A percentile compares a stretch with the other conserved stretches of the same genome.
Evolutionary conservation across 768 basidiomycete genomes (phyloP).

Genomic region (Omphalotus guepiniiformis): DNA sequence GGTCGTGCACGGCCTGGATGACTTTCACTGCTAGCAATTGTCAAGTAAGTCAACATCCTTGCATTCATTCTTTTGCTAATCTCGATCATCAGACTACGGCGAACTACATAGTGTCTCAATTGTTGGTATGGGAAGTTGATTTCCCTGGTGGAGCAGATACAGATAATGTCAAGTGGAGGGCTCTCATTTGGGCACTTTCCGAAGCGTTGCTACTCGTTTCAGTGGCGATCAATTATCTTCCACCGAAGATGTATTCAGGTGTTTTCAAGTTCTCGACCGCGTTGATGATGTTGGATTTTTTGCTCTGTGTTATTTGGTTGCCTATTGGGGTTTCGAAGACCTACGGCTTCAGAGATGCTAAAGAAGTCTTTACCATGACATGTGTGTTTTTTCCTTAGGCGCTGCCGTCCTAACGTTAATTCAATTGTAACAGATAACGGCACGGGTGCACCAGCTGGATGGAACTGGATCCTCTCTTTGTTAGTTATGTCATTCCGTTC

Average conservation of each 20-base stretch:
- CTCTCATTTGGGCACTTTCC: conserved; percentile 79
- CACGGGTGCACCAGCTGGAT: conserved; percentile 78
- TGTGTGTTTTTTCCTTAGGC: conserved; percentile 42
- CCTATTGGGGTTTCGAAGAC: conserved; percentile 87
- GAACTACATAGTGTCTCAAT: conserved; percentile 84
- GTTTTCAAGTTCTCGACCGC: conserved; percentile 75
- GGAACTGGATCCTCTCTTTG: conserved; percentile 94
- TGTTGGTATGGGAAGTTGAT: conserved; percentile 73
- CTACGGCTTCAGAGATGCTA: conserved; percentile 82
- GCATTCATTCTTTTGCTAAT: conserved; percentile 1
- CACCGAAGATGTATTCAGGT: conserved; percentile 66
- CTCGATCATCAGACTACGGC: conserved; percentile 62
- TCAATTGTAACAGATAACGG: conserved; percentile 62
- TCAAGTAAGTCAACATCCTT: conserved; percentile 46
- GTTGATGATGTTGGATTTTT: conserved; percentile 81
- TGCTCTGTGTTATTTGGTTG: conserved; percentile 87
- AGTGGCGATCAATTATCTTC: conserved; percentile 82
- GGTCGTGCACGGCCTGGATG: conserved; percentile 95
- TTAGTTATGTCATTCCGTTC: conserved; percentile 23
- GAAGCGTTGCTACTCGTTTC: conserved; percentile 68
- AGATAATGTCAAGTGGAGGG: conserved; percentile 80
- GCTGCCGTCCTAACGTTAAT: background rate
- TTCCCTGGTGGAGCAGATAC: conserved; percentile 77
- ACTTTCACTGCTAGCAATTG: conserved; percentile 88
- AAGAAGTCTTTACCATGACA: conserved; percentile 79